phyloP scores from a whole-genome alignment of 2,329 filamentous ascomycete species.

The Coleophoma eucalyptorum region DNA sequence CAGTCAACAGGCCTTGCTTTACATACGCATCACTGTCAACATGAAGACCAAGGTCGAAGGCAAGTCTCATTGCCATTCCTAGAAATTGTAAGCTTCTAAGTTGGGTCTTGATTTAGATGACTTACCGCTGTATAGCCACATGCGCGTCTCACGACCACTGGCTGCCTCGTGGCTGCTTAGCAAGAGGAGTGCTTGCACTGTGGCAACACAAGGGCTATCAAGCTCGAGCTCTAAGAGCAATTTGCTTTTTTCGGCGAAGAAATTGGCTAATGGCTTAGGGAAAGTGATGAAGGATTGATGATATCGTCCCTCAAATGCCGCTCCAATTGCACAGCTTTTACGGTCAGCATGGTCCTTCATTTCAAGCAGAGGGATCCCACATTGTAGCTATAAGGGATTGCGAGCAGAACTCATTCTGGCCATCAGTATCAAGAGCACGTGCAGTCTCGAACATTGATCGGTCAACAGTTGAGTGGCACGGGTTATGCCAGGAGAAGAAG shows the following conservation, averaged over 20 bases:
- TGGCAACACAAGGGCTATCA: slow-evolving; percentile 40
- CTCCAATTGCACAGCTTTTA: slow-evolving; percentile 26
- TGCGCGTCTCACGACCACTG: slow-evolving; percentile 37
- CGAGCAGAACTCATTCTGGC: background rate
- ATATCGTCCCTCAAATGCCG: slow-evolving; percentile 29
- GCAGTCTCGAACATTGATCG: slow-evolving; percentile 25
- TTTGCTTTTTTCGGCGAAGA: slow-evolving; percentile 38
- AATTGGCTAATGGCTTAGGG: slow-evolving; percentile 30
- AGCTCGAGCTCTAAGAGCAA: slow-evolving; percentile 40
- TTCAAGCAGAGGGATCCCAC: background rate
- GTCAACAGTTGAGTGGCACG: slow-evolving; percentile 40
- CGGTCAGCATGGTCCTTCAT: background rate
- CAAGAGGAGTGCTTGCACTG: slow-evolving; percentile 40
- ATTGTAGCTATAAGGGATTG: background rate
- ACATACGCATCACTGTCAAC: slow-evolving; percentile 36
- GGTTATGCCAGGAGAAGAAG: slow-evolving; percentile 45
- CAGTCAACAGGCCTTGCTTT: slow-evolving; percentile 32
- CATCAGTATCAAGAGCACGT: background rate
- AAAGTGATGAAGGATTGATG: slow-evolving; percentile 25
- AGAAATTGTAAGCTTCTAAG: background rate
- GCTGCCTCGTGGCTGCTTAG: slow-evolving; percentile 39
- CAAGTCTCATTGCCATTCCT: slow-evolving; percentile 37
- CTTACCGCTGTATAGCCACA: slow-evolving; percentile 42
- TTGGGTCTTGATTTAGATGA: background rate
- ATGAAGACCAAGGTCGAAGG: slow-evolving; percentile 40